These are phyloP conservation scores for Hypoxylon sp. DNA, from an alignment of 2,329 filamentous ascomycete genomes.

Conservation along the genomic window DNA sequence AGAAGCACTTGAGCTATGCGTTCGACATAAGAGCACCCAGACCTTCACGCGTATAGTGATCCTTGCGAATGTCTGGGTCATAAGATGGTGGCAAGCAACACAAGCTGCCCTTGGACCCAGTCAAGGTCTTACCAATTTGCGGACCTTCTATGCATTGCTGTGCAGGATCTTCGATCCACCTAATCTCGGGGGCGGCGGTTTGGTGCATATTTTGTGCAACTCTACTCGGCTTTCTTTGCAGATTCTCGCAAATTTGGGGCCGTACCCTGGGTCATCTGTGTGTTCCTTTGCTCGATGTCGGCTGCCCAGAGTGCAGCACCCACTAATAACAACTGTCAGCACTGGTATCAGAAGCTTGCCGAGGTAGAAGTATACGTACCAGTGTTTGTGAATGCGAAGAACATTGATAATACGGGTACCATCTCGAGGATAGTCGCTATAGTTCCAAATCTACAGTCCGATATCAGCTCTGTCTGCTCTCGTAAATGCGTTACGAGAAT, in stretches of 20 bases:
- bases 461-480: conserved; percentile 17
- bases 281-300: conserved; percentile 76
- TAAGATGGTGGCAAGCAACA: conserved; percentile 26
- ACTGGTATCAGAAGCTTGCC: neutral
- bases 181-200: conserved; percentile 48
- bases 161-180: conserved; percentile 44
- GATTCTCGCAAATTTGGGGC: conserved; percentile 65
- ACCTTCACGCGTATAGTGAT: conserved; percentile 1
- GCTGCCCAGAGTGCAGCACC: conserved; percentile 96
- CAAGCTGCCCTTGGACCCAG: conserved; percentile 10
- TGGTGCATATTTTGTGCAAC: conserved; percentile 39
- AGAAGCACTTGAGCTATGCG: neutral
- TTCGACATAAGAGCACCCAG: neutral
- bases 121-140: conserved; percentile 31
- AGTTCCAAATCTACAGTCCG: conserved; percentile 72
- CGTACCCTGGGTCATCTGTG: conserved; percentile 63
- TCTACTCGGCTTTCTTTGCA: conserved; percentile 63
- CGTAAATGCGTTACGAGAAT: neutral
- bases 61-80: conserved; percentile 10
- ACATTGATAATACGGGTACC: conserved; percentile 83
- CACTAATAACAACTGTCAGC: conserved; percentile 63
- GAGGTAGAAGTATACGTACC: conserved; percentile 57
- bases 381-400: conserved; percentile 91
- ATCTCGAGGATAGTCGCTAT: conserved; percentile 86
- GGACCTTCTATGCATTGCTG: conserved; percentile 30